Evolutionary conservation across 2,329 filamentous ascomycete genomes (phyloP).

Genomic region (Stenocarpella maydis): DNA sequence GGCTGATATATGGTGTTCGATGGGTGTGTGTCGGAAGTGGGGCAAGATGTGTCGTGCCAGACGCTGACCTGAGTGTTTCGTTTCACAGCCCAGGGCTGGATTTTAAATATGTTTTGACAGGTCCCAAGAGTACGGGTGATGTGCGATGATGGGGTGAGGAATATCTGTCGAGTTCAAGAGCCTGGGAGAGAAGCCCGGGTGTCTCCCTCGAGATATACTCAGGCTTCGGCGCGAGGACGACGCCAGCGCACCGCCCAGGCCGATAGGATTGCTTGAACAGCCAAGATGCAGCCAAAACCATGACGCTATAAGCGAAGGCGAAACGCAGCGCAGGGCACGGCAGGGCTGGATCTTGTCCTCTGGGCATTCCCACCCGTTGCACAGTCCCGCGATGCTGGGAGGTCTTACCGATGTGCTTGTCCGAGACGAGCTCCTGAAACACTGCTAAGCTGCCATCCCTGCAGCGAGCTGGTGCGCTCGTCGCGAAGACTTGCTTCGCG

Average conservation of each 20-base stretch:
- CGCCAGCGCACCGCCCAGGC: constrained; percentile 25
- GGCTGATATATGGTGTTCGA: background rate
- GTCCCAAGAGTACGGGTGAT: constrained; percentile 16
- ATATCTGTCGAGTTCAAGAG: constrained; percentile 7
- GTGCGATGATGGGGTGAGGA: constrained; percentile 1
- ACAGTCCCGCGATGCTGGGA: background rate
- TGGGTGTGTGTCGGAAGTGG: background rate
- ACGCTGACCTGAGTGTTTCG: background rate
- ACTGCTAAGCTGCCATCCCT: constrained; percentile 26
- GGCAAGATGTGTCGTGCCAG: background rate
- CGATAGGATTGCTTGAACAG: constrained; percentile 29
- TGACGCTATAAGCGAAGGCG: constrained; percentile 12
- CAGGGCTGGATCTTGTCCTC: background rate
- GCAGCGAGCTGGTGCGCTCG: constrained; percentile 4
- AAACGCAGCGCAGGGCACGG: background rate
- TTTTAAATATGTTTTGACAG: background rate
- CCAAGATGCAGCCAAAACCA: constrained; percentile 28
- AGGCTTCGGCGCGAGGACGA: constrained; percentile 18
- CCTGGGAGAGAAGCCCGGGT: background rate
- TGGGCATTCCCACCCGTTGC: too few relatives aligned
- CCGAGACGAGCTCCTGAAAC: constrained; percentile 30
- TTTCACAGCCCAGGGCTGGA: constrained; percentile 6
- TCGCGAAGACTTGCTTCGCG: constrained; percentile 25
- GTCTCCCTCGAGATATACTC: constrained; percentile 23
- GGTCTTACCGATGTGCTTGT: constrained; percentile 4